Evolutionary conservation across 179 eudicot species (phyloP).

Genomic region (Beta corolliflora): DNA sequence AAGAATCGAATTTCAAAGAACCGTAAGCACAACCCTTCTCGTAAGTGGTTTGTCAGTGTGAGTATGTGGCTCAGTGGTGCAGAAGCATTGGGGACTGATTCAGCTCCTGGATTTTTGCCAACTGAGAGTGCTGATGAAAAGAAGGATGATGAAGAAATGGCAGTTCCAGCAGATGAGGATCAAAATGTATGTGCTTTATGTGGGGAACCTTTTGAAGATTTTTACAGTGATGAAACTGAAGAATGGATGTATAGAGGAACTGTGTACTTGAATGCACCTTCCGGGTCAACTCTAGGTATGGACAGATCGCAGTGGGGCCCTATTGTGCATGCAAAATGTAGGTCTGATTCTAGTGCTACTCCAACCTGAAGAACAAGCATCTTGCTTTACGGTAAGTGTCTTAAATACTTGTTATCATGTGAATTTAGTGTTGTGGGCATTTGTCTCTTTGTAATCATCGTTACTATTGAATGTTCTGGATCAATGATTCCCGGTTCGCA

Average conservation of each 20-base stretch:
- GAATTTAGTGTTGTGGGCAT: not conserved
- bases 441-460: not conserved
- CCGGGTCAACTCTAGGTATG: conserved; percentile 54
- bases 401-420: not conserved
- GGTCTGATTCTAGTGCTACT: conserved; percentile 58
- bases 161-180: conserved; percentile 95
- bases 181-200: conserved; percentile 83
- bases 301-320: conserved; percentile 86
- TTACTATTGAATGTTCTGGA: not conserved
- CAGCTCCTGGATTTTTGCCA: conserved; percentile 77
- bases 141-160: conserved; percentile 73
- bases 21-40: conserved; percentile 87
- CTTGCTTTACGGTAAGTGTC: conserved; percentile 4
- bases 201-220: conserved; percentile 88
- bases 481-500: too few species aligned
- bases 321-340: conserved; percentile 94
- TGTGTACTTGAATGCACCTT: conserved; percentile 74
- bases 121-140: conserved; percentile 63
- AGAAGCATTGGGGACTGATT: conserved; percentile 80
- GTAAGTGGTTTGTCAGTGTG: conserved; percentile 85
- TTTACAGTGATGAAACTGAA: conserved; percentile 86
- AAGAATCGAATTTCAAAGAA: conserved; percentile 77
- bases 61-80: conserved; percentile 92
- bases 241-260: conserved; percentile 99
- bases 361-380: conserved; percentile 42